phyloP scores from a whole-genome alignment of 2,329 filamentous ascomycete species.

The Diaporthe vexans region DNA sequence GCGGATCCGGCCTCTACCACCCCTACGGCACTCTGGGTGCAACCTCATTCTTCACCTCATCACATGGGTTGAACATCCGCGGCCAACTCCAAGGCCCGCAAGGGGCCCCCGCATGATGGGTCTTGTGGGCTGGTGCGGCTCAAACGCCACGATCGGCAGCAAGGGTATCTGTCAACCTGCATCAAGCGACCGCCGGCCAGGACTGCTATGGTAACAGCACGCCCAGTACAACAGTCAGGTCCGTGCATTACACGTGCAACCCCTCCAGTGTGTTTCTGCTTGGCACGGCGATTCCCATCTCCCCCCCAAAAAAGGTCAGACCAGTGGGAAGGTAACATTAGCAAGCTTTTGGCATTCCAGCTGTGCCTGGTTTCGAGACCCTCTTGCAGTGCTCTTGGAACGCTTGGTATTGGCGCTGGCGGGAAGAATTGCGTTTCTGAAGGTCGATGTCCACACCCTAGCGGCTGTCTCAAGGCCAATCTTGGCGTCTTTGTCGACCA shows the following conservation, averaged over 20 bases:
- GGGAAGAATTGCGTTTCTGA: conserved; percentile 7
- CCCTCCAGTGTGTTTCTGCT: conserved; percentile 3
- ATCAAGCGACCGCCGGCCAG: conserved; percentile 29
- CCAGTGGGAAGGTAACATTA: conserved; percentile 19
- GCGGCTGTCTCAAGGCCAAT: conserved; percentile 31
- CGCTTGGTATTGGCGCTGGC: conserved; percentile 24
- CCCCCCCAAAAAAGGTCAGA: background rate
- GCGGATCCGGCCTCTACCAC: conserved; percentile 11
- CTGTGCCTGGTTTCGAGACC: background rate
- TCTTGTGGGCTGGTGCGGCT: conserved; percentile 35
- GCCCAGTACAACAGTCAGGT: background rate
- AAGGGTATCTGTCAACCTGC: conserved; percentile 26
- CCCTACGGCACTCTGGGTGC: conserved; percentile 1
- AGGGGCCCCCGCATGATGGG: conserved; percentile 16
- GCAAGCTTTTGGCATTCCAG: conserved; percentile 15
- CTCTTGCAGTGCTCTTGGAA: background rate
- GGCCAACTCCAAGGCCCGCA: conserved; percentile 16
- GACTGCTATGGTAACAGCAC: background rate
- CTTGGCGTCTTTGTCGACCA: conserved; percentile 25
- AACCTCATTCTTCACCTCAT: conserved; percentile 19
- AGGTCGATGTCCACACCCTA: conserved; percentile 13
- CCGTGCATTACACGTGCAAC: conserved; percentile 19
- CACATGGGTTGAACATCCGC: conserved; percentile 31
- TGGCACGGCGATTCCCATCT: conserved; percentile 15
- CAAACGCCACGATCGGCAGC: conserved; percentile 38